Percentiles rank a stretch among this genome's conserved stretches.
phyloP scores from a whole-genome alignment of 1,284 basidiomycete genomes.

The Naganishia sp. region DNA sequence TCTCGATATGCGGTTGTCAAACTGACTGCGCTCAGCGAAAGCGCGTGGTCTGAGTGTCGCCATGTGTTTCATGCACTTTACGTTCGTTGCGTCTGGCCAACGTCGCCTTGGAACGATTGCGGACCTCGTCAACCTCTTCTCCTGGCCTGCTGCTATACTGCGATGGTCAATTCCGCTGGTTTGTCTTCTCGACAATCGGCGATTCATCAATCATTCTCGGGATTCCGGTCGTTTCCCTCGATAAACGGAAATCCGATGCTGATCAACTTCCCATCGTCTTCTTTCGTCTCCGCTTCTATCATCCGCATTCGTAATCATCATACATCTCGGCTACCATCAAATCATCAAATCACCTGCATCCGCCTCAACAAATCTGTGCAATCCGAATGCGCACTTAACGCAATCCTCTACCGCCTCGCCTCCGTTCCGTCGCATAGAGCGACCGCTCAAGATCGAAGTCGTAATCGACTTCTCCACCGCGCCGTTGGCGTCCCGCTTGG shows the following conservation, averaged over 20 bases:
- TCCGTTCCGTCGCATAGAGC: constrained; percentile 64
- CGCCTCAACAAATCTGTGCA: constrained; percentile 39
- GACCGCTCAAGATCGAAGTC: constrained; percentile 97
- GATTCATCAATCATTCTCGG: neutral
- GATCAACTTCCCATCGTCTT: constrained; percentile 35
- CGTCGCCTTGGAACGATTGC: neutral
- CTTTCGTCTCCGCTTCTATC: constrained; percentile 1
- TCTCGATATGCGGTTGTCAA: no score
- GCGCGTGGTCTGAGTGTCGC: no score
- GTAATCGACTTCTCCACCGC: constrained; percentile 81
- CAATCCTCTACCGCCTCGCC: neutral
- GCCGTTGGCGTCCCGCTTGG: constrained; percentile 63
- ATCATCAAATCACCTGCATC: constrained; percentile 20
- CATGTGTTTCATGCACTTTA: no score
- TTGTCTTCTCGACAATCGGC: neutral
- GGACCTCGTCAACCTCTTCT: constrained; percentile 16
- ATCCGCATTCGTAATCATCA: neutral
- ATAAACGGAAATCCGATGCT: constrained; percentile 12
- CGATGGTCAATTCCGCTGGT: neutral
- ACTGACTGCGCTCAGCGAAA: no score
- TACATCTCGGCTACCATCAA: neutral
- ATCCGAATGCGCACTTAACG: neutral
- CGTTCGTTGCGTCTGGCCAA: no score
- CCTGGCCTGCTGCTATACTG: constrained; percentile 13
- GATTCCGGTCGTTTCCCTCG: constrained; percentile 4